Evolutionary conservation across 305 asterid species (phyloP).

Genomic region (Lippia alba): DNA sequence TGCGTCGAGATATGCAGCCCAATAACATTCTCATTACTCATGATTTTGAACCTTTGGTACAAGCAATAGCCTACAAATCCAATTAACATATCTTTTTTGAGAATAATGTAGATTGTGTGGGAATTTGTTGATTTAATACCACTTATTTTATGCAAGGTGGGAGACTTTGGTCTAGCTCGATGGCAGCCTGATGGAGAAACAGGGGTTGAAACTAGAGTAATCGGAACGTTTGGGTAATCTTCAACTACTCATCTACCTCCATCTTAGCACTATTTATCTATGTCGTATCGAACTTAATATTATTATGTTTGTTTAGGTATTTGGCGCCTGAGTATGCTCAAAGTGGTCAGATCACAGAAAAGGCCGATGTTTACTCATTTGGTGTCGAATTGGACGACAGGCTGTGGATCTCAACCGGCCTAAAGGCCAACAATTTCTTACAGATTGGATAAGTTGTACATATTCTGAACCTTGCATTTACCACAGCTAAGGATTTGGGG

Average conservation of each 20-base stretch:
- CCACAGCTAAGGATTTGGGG: neutral
- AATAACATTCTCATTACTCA: slow-evolving; percentile 81
- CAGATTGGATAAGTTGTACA: slow-evolving; percentile 65
- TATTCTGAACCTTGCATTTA: neutral
- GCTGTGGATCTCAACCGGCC: slow-evolving; percentile 80
- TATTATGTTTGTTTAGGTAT: slow-evolving; percentile 45
- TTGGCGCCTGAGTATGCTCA: slow-evolving; percentile 87
- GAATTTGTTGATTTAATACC: slow-evolving; percentile 1
- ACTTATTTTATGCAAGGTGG: slow-evolving; percentile 50
- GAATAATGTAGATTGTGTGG: neutral
- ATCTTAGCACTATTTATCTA: neutral
- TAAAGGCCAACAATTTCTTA: slow-evolving; percentile 79
- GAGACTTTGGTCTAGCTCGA: slow-evolving; percentile 83
- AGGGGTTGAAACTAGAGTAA: slow-evolving; percentile 75
- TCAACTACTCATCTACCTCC: neutral
- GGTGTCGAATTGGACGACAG: slow-evolving; percentile 81
- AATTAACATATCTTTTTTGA: neutral
- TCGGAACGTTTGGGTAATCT: slow-evolving; percentile 77
- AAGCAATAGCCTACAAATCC: neutral
- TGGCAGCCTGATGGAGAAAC: slow-evolving; percentile 86
- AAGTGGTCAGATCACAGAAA: slow-evolving; percentile 81
- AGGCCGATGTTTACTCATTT: slow-evolving; percentile 79
- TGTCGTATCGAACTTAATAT: neutral
- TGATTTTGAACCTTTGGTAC: slow-evolving; percentile 78
- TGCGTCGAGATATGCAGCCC: slow-evolving; percentile 81